Percentiles rank a stretch among this genome's conserved stretches.
Conservation (phyloP, 768 basidiomycete species). For the Leccinum barrowsii region DNA sequence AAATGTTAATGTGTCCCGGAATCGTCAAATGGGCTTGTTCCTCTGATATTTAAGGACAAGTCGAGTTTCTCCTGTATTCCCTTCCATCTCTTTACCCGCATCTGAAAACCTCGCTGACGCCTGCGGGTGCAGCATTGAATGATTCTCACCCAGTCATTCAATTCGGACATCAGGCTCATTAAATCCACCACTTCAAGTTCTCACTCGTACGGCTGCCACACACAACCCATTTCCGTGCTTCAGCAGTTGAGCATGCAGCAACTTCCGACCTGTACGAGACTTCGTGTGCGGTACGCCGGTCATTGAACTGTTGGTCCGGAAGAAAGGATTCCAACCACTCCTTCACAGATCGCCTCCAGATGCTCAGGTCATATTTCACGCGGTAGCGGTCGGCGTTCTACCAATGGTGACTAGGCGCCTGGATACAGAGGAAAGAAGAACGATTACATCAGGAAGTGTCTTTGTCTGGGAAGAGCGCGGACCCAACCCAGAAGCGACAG, state of each 20-base stretch:
- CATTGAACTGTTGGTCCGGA: not conserved
- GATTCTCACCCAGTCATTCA: constrained; percentile 24
- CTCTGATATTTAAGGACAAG: constrained; percentile 31
- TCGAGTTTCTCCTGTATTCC: constrained; percentile 9
- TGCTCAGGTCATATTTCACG: constrained; percentile 74
- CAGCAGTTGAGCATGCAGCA: constrained; percentile 47
- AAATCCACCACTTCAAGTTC: constrained; percentile 26
- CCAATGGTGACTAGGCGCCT: constrained; percentile 70
- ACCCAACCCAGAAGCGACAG: constrained; percentile 60
- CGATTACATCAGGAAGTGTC: constrained; percentile 67
- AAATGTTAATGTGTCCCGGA: constrained; percentile 24
- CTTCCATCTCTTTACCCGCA: not conserved
- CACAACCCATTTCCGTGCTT: constrained; percentile 8
- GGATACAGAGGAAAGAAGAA: constrained; percentile 70
- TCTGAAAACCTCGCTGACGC: constrained; percentile 9
- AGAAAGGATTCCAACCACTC: not conserved
- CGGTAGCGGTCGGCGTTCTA: constrained; percentile 52
- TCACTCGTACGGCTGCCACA: constrained; percentile 20
- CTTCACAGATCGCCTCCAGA: constrained; percentile 50
- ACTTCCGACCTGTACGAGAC: constrained; percentile 57
- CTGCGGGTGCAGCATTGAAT: constrained; percentile 20
- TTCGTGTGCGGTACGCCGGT: constrained; percentile 45
- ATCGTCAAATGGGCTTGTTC: constrained; percentile 16
- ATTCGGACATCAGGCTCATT: constrained; percentile 23
- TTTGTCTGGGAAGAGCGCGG: constrained; percentile 85